These are phyloP conservation scores for Trichophyton rubrum DNA, from an alignment of 2,329 filamentous ascomycete species.

Conservation along the genomic window DNA sequence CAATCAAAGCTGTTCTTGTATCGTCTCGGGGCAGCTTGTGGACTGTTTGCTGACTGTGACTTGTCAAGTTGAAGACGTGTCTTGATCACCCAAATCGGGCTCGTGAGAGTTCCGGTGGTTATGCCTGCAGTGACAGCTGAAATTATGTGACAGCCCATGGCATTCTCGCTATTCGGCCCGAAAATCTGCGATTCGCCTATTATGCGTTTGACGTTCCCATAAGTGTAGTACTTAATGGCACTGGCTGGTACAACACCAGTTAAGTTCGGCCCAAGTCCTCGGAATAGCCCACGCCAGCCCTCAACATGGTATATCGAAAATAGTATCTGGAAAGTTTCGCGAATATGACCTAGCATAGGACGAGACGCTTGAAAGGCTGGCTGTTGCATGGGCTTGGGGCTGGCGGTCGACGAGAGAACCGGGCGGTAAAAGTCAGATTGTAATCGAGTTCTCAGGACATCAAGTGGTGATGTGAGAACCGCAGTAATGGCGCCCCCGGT, in stretches of 20 bases:
- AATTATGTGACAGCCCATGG: conserved; percentile 61
- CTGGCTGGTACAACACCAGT: conserved; percentile 80
- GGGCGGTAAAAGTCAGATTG: conserved; percentile 91
- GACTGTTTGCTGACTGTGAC: conserved; percentile 49
- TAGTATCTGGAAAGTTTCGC: conserved; percentile 77
- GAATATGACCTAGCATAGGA: conserved; percentile 45
- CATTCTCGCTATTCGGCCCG: conserved; percentile 30
- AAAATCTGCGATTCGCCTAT: conserved; percentile 8
- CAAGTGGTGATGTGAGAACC: conserved; percentile 78
- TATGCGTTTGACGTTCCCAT: conserved; percentile 79
- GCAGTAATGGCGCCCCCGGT: conserved; percentile 77
- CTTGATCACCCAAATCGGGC: conserved; percentile 95
- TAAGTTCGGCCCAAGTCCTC: conserved; percentile 81
- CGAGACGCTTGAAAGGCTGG: not conserved
- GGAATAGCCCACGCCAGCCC: conserved; percentile 80
- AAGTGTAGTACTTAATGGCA: conserved; percentile 87
- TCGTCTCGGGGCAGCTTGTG: conserved; percentile 39
- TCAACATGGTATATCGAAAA: conserved; percentile 66
- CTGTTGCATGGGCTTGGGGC: not conserved
- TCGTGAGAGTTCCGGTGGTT: conserved; percentile 78
- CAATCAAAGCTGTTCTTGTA: conserved; percentile 86
- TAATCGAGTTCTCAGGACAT: conserved; percentile 81
- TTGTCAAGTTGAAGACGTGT: conserved; percentile 86
- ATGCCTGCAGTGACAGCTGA: conserved; percentile 69
- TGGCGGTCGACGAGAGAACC: conserved; percentile 42